Percentiles rank a stretch among this genome's conserved stretches.
phyloP scores from a whole-genome alignment of 352 stramenopile species.

The Thalassiosira exigua region DNA sequence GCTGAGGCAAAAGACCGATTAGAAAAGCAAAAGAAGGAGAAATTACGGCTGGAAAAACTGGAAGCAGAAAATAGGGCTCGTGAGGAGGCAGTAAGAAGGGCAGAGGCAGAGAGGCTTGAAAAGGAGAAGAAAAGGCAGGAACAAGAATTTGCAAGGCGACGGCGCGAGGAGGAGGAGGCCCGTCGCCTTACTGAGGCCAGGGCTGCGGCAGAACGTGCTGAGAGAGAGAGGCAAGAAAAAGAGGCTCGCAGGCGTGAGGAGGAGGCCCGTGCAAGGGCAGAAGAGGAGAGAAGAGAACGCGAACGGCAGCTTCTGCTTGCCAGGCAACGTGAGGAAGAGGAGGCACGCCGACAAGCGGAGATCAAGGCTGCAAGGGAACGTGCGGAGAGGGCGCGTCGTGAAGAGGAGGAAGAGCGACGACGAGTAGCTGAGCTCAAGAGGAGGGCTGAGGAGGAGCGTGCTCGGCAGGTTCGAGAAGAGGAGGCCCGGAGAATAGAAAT shows the following conservation, averaged over 20 bases:
- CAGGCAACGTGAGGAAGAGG: constrained; percentile 34
- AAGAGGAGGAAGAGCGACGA: constrained; percentile 32
- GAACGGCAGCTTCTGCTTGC: constrained; percentile 25
- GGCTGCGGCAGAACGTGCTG: constrained; percentile 24
- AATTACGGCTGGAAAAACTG: constrained; percentile 42
- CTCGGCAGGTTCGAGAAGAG: constrained; percentile 45
- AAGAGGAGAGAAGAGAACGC: constrained; percentile 32
- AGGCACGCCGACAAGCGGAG: constrained; percentile 23
- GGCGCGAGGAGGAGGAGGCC: constrained; percentile 51
- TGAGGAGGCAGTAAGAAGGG: constrained; percentile 20
- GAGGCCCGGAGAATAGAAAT: constrained; percentile 57
- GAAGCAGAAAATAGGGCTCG: constrained; percentile 36
- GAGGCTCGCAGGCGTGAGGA: constrained; percentile 17
- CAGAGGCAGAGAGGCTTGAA: constrained; percentile 43
- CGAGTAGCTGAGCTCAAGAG: constrained; percentile 31
- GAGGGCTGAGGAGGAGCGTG: constrained; percentile 52
- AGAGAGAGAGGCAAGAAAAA: constrained; percentile 28
- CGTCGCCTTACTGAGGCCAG: constrained; percentile 39
- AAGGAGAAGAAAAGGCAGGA: constrained; percentile 47
- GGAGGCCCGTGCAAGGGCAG: constrained; percentile 18
- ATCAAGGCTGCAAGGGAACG: constrained; percentile 1
- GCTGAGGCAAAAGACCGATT: constrained; percentile 35
- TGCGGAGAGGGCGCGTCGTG: constrained; percentile 9
- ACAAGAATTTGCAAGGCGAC: constrained; percentile 22
- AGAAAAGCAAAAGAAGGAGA: constrained; percentile 23